Evolutionary conservation across 2,329 filamentous ascomycete species (phyloP).

Genomic region (Neofusicoccum ribis): DNA sequence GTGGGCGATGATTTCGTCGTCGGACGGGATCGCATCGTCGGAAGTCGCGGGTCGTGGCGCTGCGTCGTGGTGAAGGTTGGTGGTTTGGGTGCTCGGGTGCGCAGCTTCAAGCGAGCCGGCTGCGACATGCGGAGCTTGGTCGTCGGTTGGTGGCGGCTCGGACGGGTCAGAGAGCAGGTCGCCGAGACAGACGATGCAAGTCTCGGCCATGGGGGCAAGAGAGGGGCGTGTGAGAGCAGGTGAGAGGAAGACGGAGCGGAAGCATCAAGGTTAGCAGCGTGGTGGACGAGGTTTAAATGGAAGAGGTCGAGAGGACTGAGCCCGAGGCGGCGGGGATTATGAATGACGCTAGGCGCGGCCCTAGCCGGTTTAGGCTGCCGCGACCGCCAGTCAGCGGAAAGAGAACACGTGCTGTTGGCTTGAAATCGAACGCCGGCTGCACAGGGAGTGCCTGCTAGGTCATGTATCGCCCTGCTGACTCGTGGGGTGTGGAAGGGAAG

Average conservation of each 20-base stretch:
- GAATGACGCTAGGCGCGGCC: conserved; percentile 14
- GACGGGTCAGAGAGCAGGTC: conserved; percentile 57
- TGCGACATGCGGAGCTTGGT: conserved; percentile 23
- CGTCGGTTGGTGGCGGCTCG: conserved; percentile 38
- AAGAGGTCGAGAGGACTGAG: conserved; percentile 26
- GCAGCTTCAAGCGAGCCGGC: conserved; percentile 20
- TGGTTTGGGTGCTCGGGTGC: neutral
- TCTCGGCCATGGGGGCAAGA: conserved; percentile 58
- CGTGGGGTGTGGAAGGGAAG: neutral
- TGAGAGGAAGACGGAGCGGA: conserved; percentile 19
- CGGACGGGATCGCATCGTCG: conserved; percentile 33
- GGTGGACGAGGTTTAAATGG: conserved; percentile 8
- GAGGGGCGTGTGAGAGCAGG: neutral
- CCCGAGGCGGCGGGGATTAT: conserved; percentile 18
- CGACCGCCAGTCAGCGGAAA: conserved; percentile 8
- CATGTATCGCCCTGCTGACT: neutral
- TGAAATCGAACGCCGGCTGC: neutral
- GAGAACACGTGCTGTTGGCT: conserved; percentile 11
- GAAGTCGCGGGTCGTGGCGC: conserved; percentile 27
- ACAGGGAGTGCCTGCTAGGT: conserved; percentile 4
- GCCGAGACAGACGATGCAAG: conserved; percentile 71
- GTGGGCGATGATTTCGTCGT: conserved; percentile 60
- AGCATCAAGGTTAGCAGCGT: conserved; percentile 13
- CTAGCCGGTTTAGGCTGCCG: conserved; percentile 9
- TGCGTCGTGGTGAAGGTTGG: neutral